phyloP scores from a whole-genome alignment of 225 moss, liverwort and hornwort genomes.

The Physcomitrium patens region DNA sequence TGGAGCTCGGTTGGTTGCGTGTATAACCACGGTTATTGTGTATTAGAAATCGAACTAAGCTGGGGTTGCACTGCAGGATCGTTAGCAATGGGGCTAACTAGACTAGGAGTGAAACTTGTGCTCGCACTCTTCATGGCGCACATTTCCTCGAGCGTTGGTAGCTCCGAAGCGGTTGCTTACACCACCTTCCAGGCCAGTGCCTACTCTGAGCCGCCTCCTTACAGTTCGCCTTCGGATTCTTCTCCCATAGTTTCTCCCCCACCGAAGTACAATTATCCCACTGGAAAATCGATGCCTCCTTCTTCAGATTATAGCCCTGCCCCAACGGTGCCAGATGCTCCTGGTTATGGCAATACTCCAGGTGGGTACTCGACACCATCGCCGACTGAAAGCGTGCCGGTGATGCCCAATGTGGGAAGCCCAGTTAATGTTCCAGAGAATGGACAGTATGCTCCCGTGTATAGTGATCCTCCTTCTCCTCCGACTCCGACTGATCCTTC shows the following conservation, averaged over 20 bases:
- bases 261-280: neutral
- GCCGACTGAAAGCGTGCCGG: neutral
- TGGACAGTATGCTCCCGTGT: no score
- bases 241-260: slow-evolving; percentile 3
- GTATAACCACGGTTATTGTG: no score
- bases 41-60: neutral
- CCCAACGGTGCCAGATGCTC: neutral
- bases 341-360: neutral
- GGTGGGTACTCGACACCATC: neutral
- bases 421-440: no score
- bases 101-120: neutral
- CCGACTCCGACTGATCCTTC: no score
- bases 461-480: no score
- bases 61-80: neutral
- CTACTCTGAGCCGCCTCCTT: slow-evolving; percentile 13
- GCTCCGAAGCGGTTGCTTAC: slow-evolving; percentile 6
- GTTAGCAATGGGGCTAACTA: neutral
- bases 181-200: slow-evolving; percentile 4
- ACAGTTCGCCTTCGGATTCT: slow-evolving; percentile 3
- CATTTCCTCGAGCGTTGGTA: neutral
- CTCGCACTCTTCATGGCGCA: slow-evolving; percentile 11
- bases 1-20: no score
- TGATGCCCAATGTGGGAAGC: no score
- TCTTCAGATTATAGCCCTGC: neutral
- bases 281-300: neutral